Percentiles rank a stretch among this genome's conserved stretches.
phyloP scores from a whole-genome alignment of 1,284 basidiomycete species.

The Meira nashicola region DNA sequence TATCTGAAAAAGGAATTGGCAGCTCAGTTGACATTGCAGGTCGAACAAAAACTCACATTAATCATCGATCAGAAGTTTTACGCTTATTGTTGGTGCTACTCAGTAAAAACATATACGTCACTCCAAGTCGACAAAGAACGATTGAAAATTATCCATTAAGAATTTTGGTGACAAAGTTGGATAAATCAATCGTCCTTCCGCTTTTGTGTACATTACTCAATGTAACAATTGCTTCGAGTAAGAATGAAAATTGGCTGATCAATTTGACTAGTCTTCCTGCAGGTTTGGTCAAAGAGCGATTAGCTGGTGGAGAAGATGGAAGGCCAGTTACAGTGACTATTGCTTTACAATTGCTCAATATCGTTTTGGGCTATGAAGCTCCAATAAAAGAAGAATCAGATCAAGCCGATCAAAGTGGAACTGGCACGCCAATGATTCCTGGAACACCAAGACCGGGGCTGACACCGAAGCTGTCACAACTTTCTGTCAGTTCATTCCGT shows the following conservation, averaged over 20 bases:
- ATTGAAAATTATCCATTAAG: slow-evolving; percentile 25
- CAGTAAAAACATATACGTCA: slow-evolving; percentile 46
- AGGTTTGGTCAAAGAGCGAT: slow-evolving; percentile 11
- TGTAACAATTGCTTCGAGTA: slow-evolving; percentile 21
- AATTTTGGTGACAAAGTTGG: slow-evolving; percentile 29
- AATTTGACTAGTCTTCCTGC: slow-evolving; percentile 7
- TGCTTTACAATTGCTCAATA: slow-evolving; percentile 39
- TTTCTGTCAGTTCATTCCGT: not conserved
- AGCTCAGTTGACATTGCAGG: slow-evolving; percentile 35
- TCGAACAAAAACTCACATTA: slow-evolving; percentile 28
- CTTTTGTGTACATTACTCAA: slow-evolving; percentile 49
- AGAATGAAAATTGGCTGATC: slow-evolving; percentile 21
- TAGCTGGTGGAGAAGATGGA: slow-evolving; percentile 19
- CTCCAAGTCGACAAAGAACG: slow-evolving; percentile 18
- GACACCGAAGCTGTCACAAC: not conserved
- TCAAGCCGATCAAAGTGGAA: not conserved
- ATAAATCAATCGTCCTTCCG: slow-evolving; percentile 33
- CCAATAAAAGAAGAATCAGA: not conserved
- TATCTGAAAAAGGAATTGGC: slow-evolving; percentile 50
- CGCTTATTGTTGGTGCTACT: slow-evolving; percentile 43
- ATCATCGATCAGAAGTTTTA: slow-evolving; percentile 40
- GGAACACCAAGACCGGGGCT: not conserved
- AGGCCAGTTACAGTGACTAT: slow-evolving; percentile 25
- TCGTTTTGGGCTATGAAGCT: slow-evolving; percentile 35
- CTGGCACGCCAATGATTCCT: not conserved